Conservation (phyloP, 495 filamentous ascomycete species). For the Neurospora pannonica region DNA sequence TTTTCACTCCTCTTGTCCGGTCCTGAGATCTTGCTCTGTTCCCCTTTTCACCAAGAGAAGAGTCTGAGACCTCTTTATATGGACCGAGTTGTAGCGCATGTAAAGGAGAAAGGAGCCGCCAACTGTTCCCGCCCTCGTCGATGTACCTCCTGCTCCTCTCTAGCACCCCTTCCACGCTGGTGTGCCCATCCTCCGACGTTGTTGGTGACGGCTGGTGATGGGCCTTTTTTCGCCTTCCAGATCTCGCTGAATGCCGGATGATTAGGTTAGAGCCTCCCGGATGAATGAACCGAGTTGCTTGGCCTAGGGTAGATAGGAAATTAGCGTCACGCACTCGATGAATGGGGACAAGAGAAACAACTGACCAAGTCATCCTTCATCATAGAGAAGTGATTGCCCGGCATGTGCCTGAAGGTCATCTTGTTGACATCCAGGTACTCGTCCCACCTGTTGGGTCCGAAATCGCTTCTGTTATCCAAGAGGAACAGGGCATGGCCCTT, state of each 20-base stretch:
- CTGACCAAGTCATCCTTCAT: constrained; percentile 51
- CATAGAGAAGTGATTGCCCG: constrained; percentile 65
- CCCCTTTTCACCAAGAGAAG: neutral
- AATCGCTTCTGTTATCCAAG: constrained; percentile 66
- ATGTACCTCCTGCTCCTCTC: neutral
- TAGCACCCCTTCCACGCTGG: neutral
- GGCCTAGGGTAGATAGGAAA: constrained; percentile 14
- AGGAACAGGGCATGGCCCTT: constrained; percentile 72
- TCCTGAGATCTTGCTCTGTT: too few relatives aligned
- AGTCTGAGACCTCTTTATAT: neutral
- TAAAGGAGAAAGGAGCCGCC: neutral
- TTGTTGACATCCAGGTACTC: constrained; percentile 58
- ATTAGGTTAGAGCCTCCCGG: constrained; percentile 20
- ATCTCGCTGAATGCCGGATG: neutral
- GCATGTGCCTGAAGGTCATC: constrained; percentile 51
- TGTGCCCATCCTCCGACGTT: neutral
- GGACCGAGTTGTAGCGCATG: neutral
- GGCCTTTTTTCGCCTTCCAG: neutral
- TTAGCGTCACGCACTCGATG: neutral
- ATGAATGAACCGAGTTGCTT: constrained; percentile 32
- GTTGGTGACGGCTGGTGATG: neutral
- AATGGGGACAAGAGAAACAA: constrained; percentile 1
- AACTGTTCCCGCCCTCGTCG: neutral
- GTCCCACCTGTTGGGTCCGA: constrained; percentile 74
- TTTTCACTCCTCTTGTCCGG: neutral